Evolutionary conservation across 345 rosid species (phyloP), one percentile per base, ranked within the genome.

Genomic region (Syzygium aromaticum): DNA sequence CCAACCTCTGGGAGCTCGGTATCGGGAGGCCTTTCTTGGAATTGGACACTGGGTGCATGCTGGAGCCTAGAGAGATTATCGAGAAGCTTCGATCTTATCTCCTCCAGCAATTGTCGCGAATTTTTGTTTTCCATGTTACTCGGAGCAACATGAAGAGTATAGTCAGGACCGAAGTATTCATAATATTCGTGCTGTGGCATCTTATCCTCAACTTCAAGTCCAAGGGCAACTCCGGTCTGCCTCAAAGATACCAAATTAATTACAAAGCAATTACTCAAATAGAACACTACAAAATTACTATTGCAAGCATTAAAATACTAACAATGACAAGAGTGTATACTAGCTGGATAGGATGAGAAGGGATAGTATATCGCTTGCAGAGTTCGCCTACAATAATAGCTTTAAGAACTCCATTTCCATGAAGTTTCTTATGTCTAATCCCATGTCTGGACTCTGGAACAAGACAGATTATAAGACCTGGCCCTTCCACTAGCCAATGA

Each of bases 1-100:
- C 43, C 64, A 89, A 95, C 98, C 96, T 95, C 98, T 64, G 96
- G 94, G 89, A 93, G 77, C 90, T 94, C 95, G 40, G 98, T 93
- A 85, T 95, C 97, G 84, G 99, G 98, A 52, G 93, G 95, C 86
- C 97, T 93, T 91, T 96, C 99, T 90, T 94, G 98, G 91, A 98
- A 98, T 84, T 91, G 99, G 51, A 96, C 96, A 91, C 99, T 95
- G 82, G 99, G 99, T 85, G 99, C 99, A 95, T 98, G 99, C 92
- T 92, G 97, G 89, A 98, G 97, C 91, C 87, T 98, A 77, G 99
- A 94, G 89, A 98, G 98, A 92, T 98, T 88, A 10, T 95, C 98
- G 51, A 98, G 98, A 88, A 98, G 96, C 91, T 94, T 95, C 43
- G 89, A 90, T 64, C 94, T 94, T 92, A 96, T 98, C 14, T 95